Percentiles rank a stretch among this genome's conserved stretches.
Conservation (phyloP, 345 rosid species). For the Salix exigua region DNA sequence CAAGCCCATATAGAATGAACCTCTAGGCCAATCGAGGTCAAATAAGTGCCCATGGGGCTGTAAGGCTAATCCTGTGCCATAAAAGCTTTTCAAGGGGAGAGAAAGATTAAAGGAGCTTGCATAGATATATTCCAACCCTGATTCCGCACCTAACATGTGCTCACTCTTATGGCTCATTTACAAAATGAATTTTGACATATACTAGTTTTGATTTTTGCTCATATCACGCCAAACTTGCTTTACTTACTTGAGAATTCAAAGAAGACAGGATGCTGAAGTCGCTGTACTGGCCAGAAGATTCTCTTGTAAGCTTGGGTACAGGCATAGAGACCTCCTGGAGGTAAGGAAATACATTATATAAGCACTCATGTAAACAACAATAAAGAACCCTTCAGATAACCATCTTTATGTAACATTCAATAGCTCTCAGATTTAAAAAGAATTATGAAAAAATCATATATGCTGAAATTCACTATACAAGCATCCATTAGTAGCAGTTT, state of each 20-base stretch:
- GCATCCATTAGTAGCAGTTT: not conserved
- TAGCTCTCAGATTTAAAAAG: not conserved
- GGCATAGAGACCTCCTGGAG: slow-evolving; percentile 73
- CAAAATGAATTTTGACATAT: not conserved
- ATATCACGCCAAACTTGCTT: not conserved
- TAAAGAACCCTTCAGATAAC: not conserved
- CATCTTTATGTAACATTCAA: not conserved
- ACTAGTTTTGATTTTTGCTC: not conserved
- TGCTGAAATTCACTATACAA: not conserved
- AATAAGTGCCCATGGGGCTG: too few species aligned
- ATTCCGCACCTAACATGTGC: too few species aligned
- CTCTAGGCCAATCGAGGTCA: too few species aligned
- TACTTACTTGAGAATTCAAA: slow-evolving; percentile 85
- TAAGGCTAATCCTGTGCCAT: too few species aligned
- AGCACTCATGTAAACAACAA: not conserved
- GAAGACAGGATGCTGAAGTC: slow-evolving; percentile 88
- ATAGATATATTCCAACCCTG: too few species aligned
- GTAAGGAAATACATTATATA: slow-evolving; percentile 14
- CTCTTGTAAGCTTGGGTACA: slow-evolving; percentile 69
- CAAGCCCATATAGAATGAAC: too few species aligned
- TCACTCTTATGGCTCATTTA: not conserved
- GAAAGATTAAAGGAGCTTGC: too few species aligned
- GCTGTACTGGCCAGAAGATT: slow-evolving; percentile 73
- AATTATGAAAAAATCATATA: not conserved
- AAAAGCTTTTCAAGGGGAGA: too few species aligned